These are phyloP conservation scores for Aureobasidium uvarum DNA, from an alignment of 2,329 filamentous ascomycete species.

Conservation along the genomic window DNA sequence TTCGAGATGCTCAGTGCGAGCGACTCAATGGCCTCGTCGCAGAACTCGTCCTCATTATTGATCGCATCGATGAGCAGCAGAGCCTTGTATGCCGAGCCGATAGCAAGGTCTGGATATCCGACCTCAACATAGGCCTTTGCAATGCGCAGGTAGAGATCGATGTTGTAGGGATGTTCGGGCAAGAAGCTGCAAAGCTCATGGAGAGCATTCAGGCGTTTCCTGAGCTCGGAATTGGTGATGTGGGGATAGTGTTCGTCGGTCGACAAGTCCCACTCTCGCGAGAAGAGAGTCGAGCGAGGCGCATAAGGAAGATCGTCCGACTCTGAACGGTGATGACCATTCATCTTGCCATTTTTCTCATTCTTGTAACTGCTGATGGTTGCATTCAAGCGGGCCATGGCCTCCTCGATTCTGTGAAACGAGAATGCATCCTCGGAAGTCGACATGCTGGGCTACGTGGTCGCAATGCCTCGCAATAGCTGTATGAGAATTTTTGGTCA, in stretches of 20 bases:
- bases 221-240: slow-evolving; percentile 28
- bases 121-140: slow-evolving; percentile 69
- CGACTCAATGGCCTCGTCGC: slow-evolving; percentile 62
- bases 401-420: slow-evolving; percentile 25
- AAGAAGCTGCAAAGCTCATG: slow-evolving; percentile 27
- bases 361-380: slow-evolving; percentile 33
- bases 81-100: slow-evolving; percentile 85
- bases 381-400: slow-evolving; percentile 25
- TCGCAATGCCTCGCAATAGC: slow-evolving; percentile 1
- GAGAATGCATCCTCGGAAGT: slow-evolving; percentile 18
- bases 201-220: slow-evolving; percentile 21
- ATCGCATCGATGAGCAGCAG: slow-evolving; percentile 84
- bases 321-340: slow-evolving; percentile 17
- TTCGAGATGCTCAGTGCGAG: slow-evolving; percentile 27
- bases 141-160: slow-evolving; percentile 58
- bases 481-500: slow-evolving; percentile 14
- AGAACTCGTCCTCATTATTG: slow-evolving; percentile 74
- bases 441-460: not conserved
- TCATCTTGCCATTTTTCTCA: slow-evolving; percentile 24
- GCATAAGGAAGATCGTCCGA: slow-evolving; percentile 23
- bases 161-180: slow-evolving; percentile 41
- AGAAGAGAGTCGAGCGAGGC: slow-evolving; percentile 19
- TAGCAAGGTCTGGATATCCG: slow-evolving; percentile 85
- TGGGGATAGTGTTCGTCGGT: slow-evolving; percentile 27
- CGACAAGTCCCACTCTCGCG: slow-evolving; percentile 13